Evolutionary conservation across 208 protist species (phyloP).

Genomic region (Trypanosoma theileri): DNA sequence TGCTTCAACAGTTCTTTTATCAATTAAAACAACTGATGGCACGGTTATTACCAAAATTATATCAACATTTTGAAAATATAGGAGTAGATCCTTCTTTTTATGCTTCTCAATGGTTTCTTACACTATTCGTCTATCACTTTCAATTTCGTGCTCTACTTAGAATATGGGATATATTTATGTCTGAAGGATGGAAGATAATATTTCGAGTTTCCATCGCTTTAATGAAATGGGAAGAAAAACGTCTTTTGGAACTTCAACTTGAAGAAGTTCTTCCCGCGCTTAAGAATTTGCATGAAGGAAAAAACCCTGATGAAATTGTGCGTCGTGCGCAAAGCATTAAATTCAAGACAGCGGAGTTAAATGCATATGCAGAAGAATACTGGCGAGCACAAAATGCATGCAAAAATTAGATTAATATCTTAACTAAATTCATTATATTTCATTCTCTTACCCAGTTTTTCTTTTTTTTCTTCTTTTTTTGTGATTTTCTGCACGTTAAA

Average conservation of each 20-base stretch:
- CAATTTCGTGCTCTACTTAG: slow-evolving; percentile 83
- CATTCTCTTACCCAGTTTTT: slow-evolving; percentile 16
- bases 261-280: slow-evolving; percentile 79
- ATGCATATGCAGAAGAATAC: slow-evolving; percentile 81
- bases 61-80: slow-evolving; percentile 67
- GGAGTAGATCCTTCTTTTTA: slow-evolving; percentile 85
- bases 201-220: slow-evolving; percentile 87
- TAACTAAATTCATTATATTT: background rate
- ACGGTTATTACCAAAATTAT: slow-evolving; percentile 73
- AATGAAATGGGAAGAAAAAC: slow-evolving; percentile 87
- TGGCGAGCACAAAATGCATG: slow-evolving; percentile 29
- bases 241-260: slow-evolving; percentile 66
- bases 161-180: slow-evolving; percentile 93
- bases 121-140: slow-evolving; percentile 91
- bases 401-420: too few relatives aligned
- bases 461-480: background rate
- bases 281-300: slow-evolving; percentile 85
- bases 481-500: slow-evolving; percentile 5
- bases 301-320: slow-evolving; percentile 75
- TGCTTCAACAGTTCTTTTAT: slow-evolving; percentile 90
- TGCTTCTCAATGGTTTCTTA: slow-evolving; percentile 93
- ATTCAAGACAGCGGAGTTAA: slow-evolving; percentile 88
- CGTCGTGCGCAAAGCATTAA: slow-evolving; percentile 73
- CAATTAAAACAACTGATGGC: slow-evolving; percentile 82
- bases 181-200: slow-evolving; percentile 93